A percentile compares a stretch with the other conserved stretches of the same genome.
These are phyloP conservation scores for Exutisphaerella laricina DNA, from an alignment of 2,329 filamentous ascomycete genomes.

Conservation along the genomic window DNA sequence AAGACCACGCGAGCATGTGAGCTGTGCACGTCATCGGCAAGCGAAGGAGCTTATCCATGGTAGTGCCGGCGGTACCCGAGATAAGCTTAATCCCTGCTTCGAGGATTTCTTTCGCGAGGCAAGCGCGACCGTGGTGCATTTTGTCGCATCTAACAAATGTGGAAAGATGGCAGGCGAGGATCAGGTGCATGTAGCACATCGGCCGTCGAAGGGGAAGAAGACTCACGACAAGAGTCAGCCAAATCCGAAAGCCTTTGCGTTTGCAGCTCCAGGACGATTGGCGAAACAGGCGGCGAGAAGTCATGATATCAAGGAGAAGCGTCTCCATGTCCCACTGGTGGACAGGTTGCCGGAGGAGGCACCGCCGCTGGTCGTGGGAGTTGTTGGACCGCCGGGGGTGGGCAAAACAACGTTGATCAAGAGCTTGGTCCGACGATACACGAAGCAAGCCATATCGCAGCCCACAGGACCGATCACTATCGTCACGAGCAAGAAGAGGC, in stretches of 20 bases:
- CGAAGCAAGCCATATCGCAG: constrained; percentile 87
- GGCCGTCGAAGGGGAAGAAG: constrained; percentile 86
- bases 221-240: constrained; percentile 55
- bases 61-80: background rate
- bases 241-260: constrained; percentile 89
- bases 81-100: background rate
- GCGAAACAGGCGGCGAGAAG: constrained; percentile 68
- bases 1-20: no score
- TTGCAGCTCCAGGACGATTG: constrained; percentile 73
- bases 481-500: constrained; percentile 91
- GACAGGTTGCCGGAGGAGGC: constrained; percentile 94
- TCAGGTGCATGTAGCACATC: constrained; percentile 78
- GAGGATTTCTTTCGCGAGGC: background rate
- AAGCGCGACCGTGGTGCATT: background rate
- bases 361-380: constrained; percentile 83
- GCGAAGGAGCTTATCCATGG: background rate
- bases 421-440: constrained; percentile 86
- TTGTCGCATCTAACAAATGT: background rate
- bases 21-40: background rate
- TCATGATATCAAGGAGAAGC: constrained; percentile 85
- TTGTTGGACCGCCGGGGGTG: constrained; percentile 88
- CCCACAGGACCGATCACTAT: constrained; percentile 91
- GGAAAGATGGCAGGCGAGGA: constrained; percentile 41
- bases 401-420: constrained; percentile 96
- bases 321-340: constrained; percentile 91